A percentile compares a stretch with the other conserved stretches of the same genome.
Evolutionary conservation across 2,329 filamentous ascomycete species (phyloP).

Genomic region (Monosporascus sp.): DNA sequence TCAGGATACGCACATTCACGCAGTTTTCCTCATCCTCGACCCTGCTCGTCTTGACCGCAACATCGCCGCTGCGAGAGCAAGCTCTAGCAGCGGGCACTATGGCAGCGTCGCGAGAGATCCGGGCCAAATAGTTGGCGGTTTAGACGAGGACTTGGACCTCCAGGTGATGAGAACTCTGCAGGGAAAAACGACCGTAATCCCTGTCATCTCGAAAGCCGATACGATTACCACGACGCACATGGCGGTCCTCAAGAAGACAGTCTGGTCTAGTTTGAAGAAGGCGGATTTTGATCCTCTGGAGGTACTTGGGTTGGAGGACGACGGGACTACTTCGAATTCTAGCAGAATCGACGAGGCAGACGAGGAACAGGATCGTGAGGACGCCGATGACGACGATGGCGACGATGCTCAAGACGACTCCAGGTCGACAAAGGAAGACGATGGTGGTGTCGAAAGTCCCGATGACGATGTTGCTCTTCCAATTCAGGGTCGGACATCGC

Average conservation of each 20-base stretch:
- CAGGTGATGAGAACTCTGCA: conserved; percentile 84
- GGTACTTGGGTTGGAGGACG: conserved; percentile 73
- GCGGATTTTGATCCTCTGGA: conserved; percentile 85
- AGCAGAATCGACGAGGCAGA: conserved; percentile 53
- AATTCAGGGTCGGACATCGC: conserved; percentile 32
- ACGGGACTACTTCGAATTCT: conserved; percentile 47
- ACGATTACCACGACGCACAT: conserved; percentile 95
- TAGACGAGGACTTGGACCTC: conserved; percentile 86
- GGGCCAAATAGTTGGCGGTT: conserved; percentile 53
- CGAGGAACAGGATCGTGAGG: conserved; percentile 34
- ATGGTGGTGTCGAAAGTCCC: conserved; percentile 19
- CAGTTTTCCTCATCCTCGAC: conserved; percentile 87
- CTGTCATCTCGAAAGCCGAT: conserved; percentile 93
- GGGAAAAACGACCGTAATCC: conserved; percentile 91
- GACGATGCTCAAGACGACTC: conserved; percentile 21
- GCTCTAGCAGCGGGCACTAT: conserved; percentile 42
- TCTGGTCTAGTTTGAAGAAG: conserved; percentile 82
- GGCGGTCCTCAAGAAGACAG: conserved; percentile 82
- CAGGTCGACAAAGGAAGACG: conserved; percentile 11
- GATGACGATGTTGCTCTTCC: conserved; percentile 34
- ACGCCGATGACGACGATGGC: conserved; percentile 16
- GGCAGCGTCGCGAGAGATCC: conserved; percentile 45
- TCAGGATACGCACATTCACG: conserved; percentile 96
- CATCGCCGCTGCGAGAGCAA: conserved; percentile 60
- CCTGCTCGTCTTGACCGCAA: conserved; percentile 81